These are phyloP conservation scores for Chytriomyces confervae DNA, from an alignment of 192 early-diverging fungal genomes.

Conservation along the genomic window DNA sequence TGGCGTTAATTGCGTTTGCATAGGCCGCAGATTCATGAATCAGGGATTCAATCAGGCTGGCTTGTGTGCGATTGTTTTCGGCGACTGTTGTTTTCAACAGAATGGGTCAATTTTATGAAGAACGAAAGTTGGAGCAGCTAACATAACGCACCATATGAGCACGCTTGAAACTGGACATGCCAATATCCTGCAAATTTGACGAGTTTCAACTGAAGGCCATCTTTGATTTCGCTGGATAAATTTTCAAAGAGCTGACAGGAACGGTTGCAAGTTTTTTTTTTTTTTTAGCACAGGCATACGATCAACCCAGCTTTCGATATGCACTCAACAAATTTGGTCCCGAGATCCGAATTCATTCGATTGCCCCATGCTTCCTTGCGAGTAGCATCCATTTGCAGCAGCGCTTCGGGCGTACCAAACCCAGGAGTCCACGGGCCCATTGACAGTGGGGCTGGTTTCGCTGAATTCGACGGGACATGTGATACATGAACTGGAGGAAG, in stretches of 20 bases:
- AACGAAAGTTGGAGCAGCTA: background rate
- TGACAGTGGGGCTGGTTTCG: background rate
- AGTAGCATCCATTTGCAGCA: slow-evolving; percentile 10
- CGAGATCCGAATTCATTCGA: slow-evolving; percentile 23
- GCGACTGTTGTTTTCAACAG: background rate
- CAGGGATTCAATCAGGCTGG: background rate
- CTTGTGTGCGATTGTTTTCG: background rate
- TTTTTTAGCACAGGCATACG: too few relatives aligned
- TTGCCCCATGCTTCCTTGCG: slow-evolving; percentile 28
- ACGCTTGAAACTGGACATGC: background rate
- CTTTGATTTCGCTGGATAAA: background rate
- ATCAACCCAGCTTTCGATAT: background rate
- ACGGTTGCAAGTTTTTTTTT: too few relatives aligned
- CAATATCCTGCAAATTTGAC: slow-evolving; percentile 9
- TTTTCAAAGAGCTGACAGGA: slow-evolving; percentile 12
- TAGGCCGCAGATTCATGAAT: background rate
- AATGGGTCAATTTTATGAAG: background rate
- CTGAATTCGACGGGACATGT: slow-evolving; percentile 11
- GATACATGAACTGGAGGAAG: slow-evolving; percentile 4
- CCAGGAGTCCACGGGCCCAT: slow-evolving; percentile 14
- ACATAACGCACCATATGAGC: slow-evolving; percentile 7
- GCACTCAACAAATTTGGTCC: slow-evolving; percentile 8
- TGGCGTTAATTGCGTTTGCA: background rate
- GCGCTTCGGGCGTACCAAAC: slow-evolving; percentile 15
- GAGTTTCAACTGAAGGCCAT: slow-evolving; percentile 23